These are phyloP conservation scores for Penicillium waksmanii DNA, from an alignment of 495 filamentous ascomycete genomes.

Conservation along the genomic window DNA sequence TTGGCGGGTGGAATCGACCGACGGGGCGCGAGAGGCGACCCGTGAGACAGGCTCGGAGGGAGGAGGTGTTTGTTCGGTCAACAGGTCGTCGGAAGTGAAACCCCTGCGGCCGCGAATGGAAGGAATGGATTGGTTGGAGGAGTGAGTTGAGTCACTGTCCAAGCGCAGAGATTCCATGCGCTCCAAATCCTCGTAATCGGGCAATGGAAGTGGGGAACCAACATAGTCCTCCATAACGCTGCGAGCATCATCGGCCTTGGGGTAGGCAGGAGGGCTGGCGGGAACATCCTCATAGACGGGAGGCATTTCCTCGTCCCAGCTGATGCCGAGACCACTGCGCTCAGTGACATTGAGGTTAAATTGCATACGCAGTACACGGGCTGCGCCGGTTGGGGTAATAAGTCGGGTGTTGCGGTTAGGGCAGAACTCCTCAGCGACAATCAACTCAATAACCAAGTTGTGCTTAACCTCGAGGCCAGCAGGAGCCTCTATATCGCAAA, in stretches of 20 bases:
- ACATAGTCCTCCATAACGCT: slow-evolving; percentile 50
- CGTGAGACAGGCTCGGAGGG: slow-evolving; percentile 26
- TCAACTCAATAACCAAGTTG: slow-evolving; percentile 87
- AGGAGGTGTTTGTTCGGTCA: slow-evolving; percentile 25
- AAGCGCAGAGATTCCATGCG: slow-evolving; percentile 47
- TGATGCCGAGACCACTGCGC: slow-evolving; percentile 84
- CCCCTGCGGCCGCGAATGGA: slow-evolving; percentile 22
- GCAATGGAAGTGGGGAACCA: slow-evolving; percentile 45
- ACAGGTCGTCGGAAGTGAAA: slow-evolving; percentile 31
- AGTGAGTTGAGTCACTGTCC: slow-evolving; percentile 43
- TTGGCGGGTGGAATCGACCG: slow-evolving; percentile 28
- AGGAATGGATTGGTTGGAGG: slow-evolving; percentile 29
- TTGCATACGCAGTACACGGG: slow-evolving; percentile 90
- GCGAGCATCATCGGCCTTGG: slow-evolving; percentile 40
- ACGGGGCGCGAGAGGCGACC: slow-evolving; percentile 25
- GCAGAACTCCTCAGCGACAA: slow-evolving; percentile 90
- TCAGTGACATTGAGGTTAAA: slow-evolving; percentile 83
- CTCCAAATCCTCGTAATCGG: slow-evolving; percentile 49
- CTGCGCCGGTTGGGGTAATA: slow-evolving; percentile 85
- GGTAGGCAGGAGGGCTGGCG: slow-evolving; percentile 80
- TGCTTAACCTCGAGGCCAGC: slow-evolving; percentile 80
- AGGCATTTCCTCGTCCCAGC: slow-evolving; percentile 96
- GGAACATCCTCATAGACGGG: slow-evolving; percentile 96
- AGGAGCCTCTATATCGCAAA: slow-evolving; percentile 80
- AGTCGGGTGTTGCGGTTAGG: slow-evolving; percentile 68